Percentiles rank a stretch among this genome's conserved stretches.
phyloP scores from a whole-genome alignment of 768 basidiomycete genomes.

The Leccinum broughii region DNA sequence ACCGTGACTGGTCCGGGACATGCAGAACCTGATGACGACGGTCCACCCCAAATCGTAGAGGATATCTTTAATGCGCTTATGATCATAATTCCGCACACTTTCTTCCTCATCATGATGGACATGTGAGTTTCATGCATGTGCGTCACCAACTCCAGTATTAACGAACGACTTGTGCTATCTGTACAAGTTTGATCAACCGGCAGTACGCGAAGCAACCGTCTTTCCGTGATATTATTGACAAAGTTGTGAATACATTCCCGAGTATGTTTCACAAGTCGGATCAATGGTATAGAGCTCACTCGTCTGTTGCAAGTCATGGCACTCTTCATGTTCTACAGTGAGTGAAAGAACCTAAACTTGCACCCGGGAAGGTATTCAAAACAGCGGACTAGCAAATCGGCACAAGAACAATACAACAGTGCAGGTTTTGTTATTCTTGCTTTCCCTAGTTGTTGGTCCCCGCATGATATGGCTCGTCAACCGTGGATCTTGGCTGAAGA shows the following conservation, averaged over 20 bases:
- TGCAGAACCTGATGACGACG: slow-evolving; percentile 32
- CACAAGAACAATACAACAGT: slow-evolving; percentile 55
- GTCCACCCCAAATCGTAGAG: slow-evolving; percentile 48
- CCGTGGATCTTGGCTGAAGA: slow-evolving; percentile 63
- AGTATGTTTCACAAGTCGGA: slow-evolving; percentile 48
- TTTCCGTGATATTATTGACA: slow-evolving; percentile 48
- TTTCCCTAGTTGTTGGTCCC: slow-evolving; percentile 58
- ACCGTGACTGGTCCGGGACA: slow-evolving; percentile 9
- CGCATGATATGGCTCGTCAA: slow-evolving; percentile 74
- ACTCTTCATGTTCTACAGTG: slow-evolving; percentile 52
- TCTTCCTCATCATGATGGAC: slow-evolving; percentile 78
- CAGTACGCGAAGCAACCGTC: slow-evolving; percentile 71
- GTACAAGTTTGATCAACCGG: slow-evolving; percentile 67
- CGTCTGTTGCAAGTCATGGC: slow-evolving; percentile 55
- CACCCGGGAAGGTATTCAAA: slow-evolving; percentile 2
- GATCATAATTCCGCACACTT: slow-evolving; percentile 72
- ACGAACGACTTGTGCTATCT: slow-evolving; percentile 1
- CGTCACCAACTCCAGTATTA: slow-evolving; percentile 2
- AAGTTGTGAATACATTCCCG: slow-evolving; percentile 67
- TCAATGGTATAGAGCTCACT: slow-evolving; percentile 4
- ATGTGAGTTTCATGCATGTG: slow-evolving; percentile 54
- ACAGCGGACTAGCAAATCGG: slow-evolving; percentile 46
- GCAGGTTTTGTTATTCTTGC: slow-evolving; percentile 58
- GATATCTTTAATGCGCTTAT: slow-evolving; percentile 69
- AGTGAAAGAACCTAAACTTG: slow-evolving; percentile 3